A percentile compares a stretch with the other conserved stretches of the same genome.
These are phyloP conservation scores for Alternaria brassicae DNA, from an alignment of 2,329 filamentous ascomycete species.

Conservation along the genomic window DNA sequence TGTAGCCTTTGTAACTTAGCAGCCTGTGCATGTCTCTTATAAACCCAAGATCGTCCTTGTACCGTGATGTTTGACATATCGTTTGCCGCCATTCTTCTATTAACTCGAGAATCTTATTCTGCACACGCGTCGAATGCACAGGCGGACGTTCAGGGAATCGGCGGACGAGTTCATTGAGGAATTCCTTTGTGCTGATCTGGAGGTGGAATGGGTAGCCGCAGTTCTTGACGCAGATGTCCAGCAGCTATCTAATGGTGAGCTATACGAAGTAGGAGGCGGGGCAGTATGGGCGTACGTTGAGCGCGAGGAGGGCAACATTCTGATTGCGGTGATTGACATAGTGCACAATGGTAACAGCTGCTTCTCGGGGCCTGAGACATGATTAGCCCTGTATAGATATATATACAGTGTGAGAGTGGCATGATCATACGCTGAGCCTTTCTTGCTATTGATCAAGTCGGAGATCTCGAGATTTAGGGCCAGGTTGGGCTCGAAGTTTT, in stretches of 20 bases:
- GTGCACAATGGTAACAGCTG: constrained; percentile 88
- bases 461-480: constrained; percentile 95
- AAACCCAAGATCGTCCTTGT: constrained; percentile 96
- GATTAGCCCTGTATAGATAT: constrained; percentile 23
- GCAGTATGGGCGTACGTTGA: constrained; percentile 63
- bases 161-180: constrained; percentile 95
- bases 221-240: constrained; percentile 99
- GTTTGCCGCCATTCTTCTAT: constrained; percentile 99
- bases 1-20: constrained; percentile 95
- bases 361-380: constrained; percentile 76
- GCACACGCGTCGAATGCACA: constrained; percentile 82
- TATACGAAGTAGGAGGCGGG: constrained; percentile 15
- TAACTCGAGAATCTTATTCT: constrained; percentile 89
- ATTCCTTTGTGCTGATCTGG: constrained; percentile 98
- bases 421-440: constrained; percentile 75
- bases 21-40: constrained; percentile 97
- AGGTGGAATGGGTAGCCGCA: constrained; percentile 99
- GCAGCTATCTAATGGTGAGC: constrained; percentile 63
- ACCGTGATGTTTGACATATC: constrained; percentile 96
- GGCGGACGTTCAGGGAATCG: constrained; percentile 94
- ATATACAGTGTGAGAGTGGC: not conserved
- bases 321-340: constrained; percentile 97
- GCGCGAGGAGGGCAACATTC: constrained; percentile 88
- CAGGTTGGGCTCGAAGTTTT: constrained; percentile 98
- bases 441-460: constrained; percentile 96